phyloP scores from a whole-genome alignment of 73 alveolate genomes.

The Paramecium pentaurelia region DNA sequence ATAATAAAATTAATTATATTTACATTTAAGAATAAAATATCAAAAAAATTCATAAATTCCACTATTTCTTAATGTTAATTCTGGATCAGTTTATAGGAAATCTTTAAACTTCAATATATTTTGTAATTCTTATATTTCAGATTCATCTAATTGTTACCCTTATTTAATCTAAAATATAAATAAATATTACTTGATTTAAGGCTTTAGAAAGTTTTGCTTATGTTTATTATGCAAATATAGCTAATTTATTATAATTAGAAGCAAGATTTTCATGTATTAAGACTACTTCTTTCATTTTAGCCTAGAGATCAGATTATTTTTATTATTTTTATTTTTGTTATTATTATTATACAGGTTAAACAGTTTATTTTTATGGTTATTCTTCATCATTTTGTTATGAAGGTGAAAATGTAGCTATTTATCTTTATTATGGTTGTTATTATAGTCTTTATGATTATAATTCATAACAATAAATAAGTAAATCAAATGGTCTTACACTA shows the following conservation, averaged over 20 bases:
- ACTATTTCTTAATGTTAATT: not conserved
- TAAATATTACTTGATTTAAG: not conserved
- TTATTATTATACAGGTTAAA: not conserved
- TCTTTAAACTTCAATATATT: not conserved
- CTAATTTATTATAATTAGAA: not conserved
- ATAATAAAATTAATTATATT: no score
- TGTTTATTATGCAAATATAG: not conserved
- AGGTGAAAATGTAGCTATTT: not conserved
- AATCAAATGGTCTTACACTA: slow-evolving; percentile 24
- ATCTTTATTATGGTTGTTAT: not conserved
- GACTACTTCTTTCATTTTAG: not conserved
- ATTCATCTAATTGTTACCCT: not conserved
- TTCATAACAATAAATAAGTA: slow-evolving; percentile 21
- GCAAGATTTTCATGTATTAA: not conserved
- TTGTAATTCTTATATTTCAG: not conserved
- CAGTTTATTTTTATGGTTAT: not conserved
- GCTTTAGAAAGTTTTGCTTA: not conserved
- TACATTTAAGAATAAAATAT: not conserved
- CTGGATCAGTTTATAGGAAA: not conserved
- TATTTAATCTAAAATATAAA: not conserved
- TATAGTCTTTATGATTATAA: not conserved
- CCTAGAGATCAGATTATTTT: not conserved
- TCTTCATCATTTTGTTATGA: not conserved
- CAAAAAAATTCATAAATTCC: not conserved
- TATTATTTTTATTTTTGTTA: not conserved